phyloP scores from a whole-genome alignment of 306 rosid genomes.

The Quercus dentata region DNA sequence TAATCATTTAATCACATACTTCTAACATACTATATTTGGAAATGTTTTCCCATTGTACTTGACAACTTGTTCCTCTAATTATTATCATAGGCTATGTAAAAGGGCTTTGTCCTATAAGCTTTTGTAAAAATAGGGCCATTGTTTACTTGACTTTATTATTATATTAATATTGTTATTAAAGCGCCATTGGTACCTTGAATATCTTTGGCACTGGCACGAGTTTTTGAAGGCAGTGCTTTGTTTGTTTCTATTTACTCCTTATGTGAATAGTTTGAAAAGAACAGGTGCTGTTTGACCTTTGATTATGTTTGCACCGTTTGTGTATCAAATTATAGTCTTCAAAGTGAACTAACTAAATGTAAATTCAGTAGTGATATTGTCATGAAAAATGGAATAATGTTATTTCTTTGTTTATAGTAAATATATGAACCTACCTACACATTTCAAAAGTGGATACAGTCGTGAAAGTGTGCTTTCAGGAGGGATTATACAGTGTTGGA shows the following conservation, averaged over 20 bases:
- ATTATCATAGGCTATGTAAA: not conserved
- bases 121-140: not conserved
- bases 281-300: not conserved
- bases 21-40: not conserved
- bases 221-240: too few relatives aligned
- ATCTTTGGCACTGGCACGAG: too few relatives aligned
- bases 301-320: not conserved
- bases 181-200: too few relatives aligned
- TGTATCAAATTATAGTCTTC: not conserved
- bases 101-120: not conserved
- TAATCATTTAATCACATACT: too few relatives aligned
- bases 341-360: not conserved
- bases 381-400: not conserved
- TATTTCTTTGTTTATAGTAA: not conserved
- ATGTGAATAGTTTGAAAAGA: too few relatives aligned
- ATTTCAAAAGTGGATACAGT: not conserved
- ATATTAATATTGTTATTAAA: too few relatives aligned
- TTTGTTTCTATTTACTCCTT: too few relatives aligned
- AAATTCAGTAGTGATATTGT: not conserved
- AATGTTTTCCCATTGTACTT: not conserved
- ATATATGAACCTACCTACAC: not conserved
- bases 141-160: not conserved
- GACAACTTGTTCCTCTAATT: not conserved
- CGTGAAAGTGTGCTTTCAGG: not conserved
- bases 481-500: not conserved